These are phyloP conservation scores for Ustilago shanxiensis DNA, from an alignment of 1,284 basidiomycete species.

Conservation along the genomic window DNA sequence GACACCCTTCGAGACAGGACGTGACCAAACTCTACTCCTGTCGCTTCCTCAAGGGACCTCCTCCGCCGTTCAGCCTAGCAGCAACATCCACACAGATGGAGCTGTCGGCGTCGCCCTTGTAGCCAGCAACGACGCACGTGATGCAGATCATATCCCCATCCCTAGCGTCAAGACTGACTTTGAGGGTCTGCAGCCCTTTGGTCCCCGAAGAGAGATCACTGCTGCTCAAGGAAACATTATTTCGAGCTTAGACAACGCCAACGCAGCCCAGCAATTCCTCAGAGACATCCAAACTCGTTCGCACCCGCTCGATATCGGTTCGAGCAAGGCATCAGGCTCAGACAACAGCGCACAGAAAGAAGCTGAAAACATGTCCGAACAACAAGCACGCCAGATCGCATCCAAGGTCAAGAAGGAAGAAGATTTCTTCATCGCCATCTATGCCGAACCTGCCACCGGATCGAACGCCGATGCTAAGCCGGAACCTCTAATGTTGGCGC, in stretches of 20 bases:
- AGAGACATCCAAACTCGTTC: slow-evolving; percentile 73
- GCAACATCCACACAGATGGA: slow-evolving; percentile 75
- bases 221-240: slow-evolving; percentile 85
- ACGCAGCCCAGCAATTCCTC: slow-evolving; percentile 80
- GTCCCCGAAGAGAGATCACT: slow-evolving; percentile 75
- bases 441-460: slow-evolving; percentile 37
- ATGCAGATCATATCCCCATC: slow-evolving; percentile 34
- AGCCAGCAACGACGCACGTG: slow-evolving; percentile 39
- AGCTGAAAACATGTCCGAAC: slow-evolving; percentile 44
- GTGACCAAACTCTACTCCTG: slow-evolving; percentile 81
- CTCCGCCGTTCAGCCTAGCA: slow-evolving; percentile 59
- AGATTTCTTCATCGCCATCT: slow-evolving; percentile 76
- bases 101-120: slow-evolving; percentile 80
- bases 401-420: slow-evolving; percentile 76
- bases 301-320: slow-evolving; percentile 18
- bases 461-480: not conserved
- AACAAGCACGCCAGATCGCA: slow-evolving; percentile 41
- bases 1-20: slow-evolving; percentile 86
- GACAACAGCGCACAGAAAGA: slow-evolving; percentile 29
- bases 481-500: slow-evolving; percentile 29
- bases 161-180: slow-evolving; percentile 72
- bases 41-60: slow-evolving; percentile 54
- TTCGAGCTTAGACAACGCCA: slow-evolving; percentile 76
- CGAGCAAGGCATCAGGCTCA: slow-evolving; percentile 11
- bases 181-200: slow-evolving; percentile 75